Base-by-base conservation (phyloP, 139 green algal genomes). In the Chlorella sp. region DNA sequence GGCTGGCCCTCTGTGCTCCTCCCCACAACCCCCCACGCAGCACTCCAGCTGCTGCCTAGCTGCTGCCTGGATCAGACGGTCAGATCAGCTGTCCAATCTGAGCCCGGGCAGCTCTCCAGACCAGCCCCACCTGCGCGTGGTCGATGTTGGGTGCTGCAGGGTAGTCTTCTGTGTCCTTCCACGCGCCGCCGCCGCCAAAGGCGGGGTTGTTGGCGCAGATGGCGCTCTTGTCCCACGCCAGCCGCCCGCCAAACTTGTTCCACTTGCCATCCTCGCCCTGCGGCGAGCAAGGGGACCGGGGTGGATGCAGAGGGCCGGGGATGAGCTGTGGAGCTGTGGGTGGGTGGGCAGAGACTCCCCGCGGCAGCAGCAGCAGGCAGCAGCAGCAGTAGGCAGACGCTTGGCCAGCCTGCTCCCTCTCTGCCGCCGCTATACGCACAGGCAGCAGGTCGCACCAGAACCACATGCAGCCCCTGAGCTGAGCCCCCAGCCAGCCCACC, bases 141-240 rank as follows among this genome's bases (percentile, higher is more conserved):
- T 99, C 97, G 67, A 99, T 95, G 89, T 99, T 98, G 67, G 97
- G 97, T 60, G 97, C 97, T 4, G 96, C 96, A 5, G 90, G 65
- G 85, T 98, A 98, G 87, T 98, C 94, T 57, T 98, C 96, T 4
- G 93, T 92, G 68, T 91, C 93, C 85, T 97, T 97, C 44, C 84
- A 91, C 36, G 78, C 87, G 23, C 97, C 97, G 26, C 85, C 88
- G 36, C 97, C 97, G 26, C 95, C 95, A 89, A 94, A 99, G 1
- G 91, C 90, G 0, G 92, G 89, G 91, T 98, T 98, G 91, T 98
- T 96, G 75, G 78, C 90, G 86, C 91, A 96, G 82, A 99, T 95
- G 73, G 88, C 92, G 21, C 71, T 89, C 55, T 89, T 83, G 91
- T 98, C 97, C 96, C 97, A 99, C 3, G 94, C 87, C 76, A 99